phyloP scores from a whole-genome alignment of 2,329 filamentous ascomycete species.

The Talaromyces sp. region DNA sequence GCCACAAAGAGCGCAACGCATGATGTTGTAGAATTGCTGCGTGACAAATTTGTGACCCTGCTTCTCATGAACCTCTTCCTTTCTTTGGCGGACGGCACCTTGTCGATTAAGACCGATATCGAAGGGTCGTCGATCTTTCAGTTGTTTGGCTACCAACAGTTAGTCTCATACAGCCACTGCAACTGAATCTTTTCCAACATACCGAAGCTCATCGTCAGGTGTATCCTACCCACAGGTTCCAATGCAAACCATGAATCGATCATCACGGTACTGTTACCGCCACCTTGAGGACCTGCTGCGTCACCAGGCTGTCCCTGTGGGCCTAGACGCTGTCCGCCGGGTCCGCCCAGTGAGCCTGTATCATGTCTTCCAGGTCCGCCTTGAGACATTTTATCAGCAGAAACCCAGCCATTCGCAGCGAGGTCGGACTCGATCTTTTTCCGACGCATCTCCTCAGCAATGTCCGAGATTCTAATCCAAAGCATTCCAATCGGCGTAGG shows the following conservation, averaged over 20 bases:
- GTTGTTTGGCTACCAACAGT: slow-evolving; percentile 62
- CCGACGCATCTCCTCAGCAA: slow-evolving; percentile 92
- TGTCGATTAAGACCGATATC: slow-evolving; percentile 90
- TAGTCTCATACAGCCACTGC: slow-evolving; percentile 13
- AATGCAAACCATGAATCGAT: slow-evolving; percentile 97
- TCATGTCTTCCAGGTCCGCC: slow-evolving; percentile 50
- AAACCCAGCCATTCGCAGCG: slow-evolving; percentile 92
- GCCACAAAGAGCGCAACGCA: slow-evolving; percentile 95
- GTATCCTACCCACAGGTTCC: slow-evolving; percentile 87
- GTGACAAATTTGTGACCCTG: slow-evolving; percentile 98
- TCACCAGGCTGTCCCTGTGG: slow-evolving; percentile 20
- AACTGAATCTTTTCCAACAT: slow-evolving; percentile 18
- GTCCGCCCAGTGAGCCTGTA: slow-evolving; percentile 25
- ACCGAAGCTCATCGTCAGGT: slow-evolving; percentile 82
- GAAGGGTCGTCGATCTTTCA: slow-evolving; percentile 72
- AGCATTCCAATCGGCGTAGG: slow-evolving; percentile 89
- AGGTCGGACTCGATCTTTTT: slow-evolving; percentile 97
- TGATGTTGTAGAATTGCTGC: slow-evolving; percentile 99
- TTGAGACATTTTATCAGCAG: slow-evolving; percentile 86
- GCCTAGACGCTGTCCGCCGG: slow-evolving; percentile 18
- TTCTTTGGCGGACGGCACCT: slow-evolving; percentile 92
- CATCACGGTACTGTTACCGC: slow-evolving; percentile 23
- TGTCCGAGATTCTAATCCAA: slow-evolving; percentile 95
- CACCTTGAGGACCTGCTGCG: slow-evolving; percentile 10
- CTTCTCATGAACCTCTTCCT: slow-evolving; percentile 97